Evolutionary conservation across 768 basidiomycete species (phyloP), one percentile per base, ranked within the genome.

Genomic region (Tricholoma sp.): DNA sequence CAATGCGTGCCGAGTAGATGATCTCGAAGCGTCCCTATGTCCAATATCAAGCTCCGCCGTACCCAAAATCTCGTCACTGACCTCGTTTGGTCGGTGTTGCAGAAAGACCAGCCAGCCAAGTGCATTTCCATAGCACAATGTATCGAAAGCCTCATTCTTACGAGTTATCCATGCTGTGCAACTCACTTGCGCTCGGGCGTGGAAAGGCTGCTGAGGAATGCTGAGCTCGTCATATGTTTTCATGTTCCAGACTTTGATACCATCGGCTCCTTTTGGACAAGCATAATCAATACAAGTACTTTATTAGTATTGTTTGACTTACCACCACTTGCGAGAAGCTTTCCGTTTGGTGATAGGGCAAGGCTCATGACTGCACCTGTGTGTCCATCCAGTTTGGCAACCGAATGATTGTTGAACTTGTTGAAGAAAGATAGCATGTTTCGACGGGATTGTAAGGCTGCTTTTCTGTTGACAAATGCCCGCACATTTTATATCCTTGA

Each of bases 261-360:
- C 28, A 7, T 47, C 28, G 3, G 45, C 28, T 47, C 45, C 45
- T 47, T 29, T 47, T 47, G 8, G n/a, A 47, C 45, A 47, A n/a
- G 18, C 45, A 29, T n/a, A n/a, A 1, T 29, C 6, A 47, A 45
- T 45, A 28, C 20, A 24, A 45, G n/a, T 15, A 15, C 45, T 29
- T 18, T 1, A 29, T 7, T 7, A n/a, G 24, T 28, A 15, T 47
- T 29, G 6, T 2, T 3, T 37, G 58, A 44, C 59, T 32, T 37
- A 61, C 64, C 63, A 3, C 63, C 61, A 55, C 64, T 65, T 3
- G 55, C 63, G 8, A 65, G 42, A 10, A 64, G 42, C 28, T 59
- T 59, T 36, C 64, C 63, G 18, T 52, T 59, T 4, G 55, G 50
- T 4, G 59, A 65, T 41, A 65, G 51, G 32, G 63, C 63, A 12